Base-by-base conservation (phyloP, 306 rosid species). In the Casuarina cunninghamiana region DNA sequence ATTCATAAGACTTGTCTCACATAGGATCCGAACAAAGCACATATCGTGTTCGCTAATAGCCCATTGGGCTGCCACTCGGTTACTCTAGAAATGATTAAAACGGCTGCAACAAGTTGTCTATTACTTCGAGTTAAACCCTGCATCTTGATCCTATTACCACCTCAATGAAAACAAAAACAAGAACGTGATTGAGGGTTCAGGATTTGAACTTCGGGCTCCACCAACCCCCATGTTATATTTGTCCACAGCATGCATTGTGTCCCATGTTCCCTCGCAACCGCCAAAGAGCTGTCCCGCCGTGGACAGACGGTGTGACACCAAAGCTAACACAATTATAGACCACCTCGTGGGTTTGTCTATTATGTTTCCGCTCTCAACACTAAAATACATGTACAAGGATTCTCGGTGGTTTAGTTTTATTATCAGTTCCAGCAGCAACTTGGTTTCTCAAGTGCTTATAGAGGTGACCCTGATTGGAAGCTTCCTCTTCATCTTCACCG, bases 401-500 rank as follows among this genome's bases (percentile, higher is more conserved):
- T 57, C 38, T 21, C 1, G 39, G 21, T 58, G n/a, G 10, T 10
- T 26, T 19, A 58, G 21, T 26, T 12, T 58, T 26, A 58, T 58
- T n/a, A 10, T 8, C 12, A 58, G 15, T 21, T 58, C 32, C 32
- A 26, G 54, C 65, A 51, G 35, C 61, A 16, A 48, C 49, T 35
- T 6, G 48, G 42, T 55, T 50, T 61, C 76, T 53, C 32, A 72
- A 19, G 49, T 17, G 19, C 70, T 61, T 65, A 80, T 86, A 49
- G 89, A 72, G 76, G 81, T 83, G 71, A 92, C 88, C 2, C 43
- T 63, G 72, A 92, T 77, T 60, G 97, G 97, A 26, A 90, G 88
- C 83, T 89, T 90, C 74, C 83, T 87, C 87, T 85, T 92, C 97
- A 92, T 86, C 88, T 92, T 92, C 58, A 92, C 96, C 0, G 96